These are phyloP conservation scores for Starmerella etchellsii DNA, from an alignment of 805 yeast genomes.

Conservation along the genomic window DNA sequence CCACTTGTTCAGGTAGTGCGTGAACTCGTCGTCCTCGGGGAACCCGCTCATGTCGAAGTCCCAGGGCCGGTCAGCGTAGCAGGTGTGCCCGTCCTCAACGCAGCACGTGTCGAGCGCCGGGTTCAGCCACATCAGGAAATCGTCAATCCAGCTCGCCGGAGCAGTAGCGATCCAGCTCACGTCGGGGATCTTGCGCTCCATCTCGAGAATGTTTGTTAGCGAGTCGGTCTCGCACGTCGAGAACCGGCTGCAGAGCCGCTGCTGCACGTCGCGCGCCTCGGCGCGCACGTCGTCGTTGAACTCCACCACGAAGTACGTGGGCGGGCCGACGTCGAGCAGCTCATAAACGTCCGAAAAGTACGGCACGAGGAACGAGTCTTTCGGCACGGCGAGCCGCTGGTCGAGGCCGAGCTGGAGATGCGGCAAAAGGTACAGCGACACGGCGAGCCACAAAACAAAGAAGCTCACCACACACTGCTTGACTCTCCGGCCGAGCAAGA, in stretches of 20 bases:
- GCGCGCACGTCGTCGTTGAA: constrained; percentile 36
- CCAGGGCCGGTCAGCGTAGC: constrained; percentile 47
- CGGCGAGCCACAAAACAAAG: constrained; percentile 51
- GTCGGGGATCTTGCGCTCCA: constrained; percentile 59
- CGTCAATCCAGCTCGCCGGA: constrained; percentile 86
- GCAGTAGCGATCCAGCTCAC: constrained; percentile 66
- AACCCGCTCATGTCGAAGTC: constrained; percentile 63
- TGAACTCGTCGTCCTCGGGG: constrained; percentile 63
- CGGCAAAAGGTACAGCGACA: constrained; percentile 61
- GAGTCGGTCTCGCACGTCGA: constrained; percentile 73
- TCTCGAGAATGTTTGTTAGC: constrained; percentile 66
- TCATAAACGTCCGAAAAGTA: constrained; percentile 67
- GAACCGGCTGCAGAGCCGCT: constrained; percentile 72
- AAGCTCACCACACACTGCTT: constrained; percentile 38
- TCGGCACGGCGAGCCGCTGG: constrained; percentile 78
- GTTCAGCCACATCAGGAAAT: constrained; percentile 71
- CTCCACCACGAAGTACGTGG: constrained; percentile 66
- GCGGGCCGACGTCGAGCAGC: constrained; percentile 80
- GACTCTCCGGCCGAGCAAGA: constrained; percentile 37
- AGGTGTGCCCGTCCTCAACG: constrained; percentile 30
- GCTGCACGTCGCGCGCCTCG: constrained; percentile 50
- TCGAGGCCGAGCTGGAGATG: constrained; percentile 66
- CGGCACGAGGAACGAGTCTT: constrained; percentile 63
- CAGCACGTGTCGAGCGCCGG: constrained; percentile 85
- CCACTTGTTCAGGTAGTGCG: constrained; percentile 68